phyloP scores from a whole-genome alignment of 257 asterid genomes.

The Capsicum baccatum region DNA sequence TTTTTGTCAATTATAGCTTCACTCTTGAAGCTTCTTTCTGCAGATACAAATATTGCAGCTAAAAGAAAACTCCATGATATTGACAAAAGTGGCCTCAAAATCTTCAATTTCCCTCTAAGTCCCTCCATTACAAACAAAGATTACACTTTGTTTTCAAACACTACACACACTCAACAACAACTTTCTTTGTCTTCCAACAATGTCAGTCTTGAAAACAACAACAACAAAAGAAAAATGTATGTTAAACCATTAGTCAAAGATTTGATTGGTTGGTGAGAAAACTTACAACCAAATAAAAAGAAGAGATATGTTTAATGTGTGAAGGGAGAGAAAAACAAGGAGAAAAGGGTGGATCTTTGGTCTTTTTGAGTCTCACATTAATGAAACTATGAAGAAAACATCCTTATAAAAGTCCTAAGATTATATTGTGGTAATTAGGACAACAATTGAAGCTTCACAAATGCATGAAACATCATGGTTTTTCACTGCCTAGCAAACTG shows the following conservation, averaged over 20 bases:
- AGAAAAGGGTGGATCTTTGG: constrained; percentile 26
- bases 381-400: neutral
- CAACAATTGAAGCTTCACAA: neutral
- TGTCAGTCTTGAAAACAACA: neutral
- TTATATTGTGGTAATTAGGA: neutral
- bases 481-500: neutral
- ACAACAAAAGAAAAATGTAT: neutral
- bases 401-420: neutral
- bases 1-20: constrained; percentile 37
- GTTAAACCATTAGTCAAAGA: neutral
- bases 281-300: neutral
- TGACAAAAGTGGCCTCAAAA: constrained; percentile 61
- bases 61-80: constrained; percentile 70
- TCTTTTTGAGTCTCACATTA: neutral
- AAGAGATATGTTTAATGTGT: neutral
- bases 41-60: constrained; percentile 81
- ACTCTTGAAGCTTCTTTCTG: constrained; percentile 69
- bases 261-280: neutral
- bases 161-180: neutral
- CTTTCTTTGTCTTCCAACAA: neutral
- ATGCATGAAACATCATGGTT: constrained; percentile 21
- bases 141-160: neutral
- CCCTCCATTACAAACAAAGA: constrained; percentile 52
- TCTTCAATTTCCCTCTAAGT: constrained; percentile 56
- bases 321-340: neutral